These are phyloP conservation scores for Yamadazyma blattariae DNA, from an alignment of 1,139 yeast genomes.

Conservation along the genomic window DNA sequence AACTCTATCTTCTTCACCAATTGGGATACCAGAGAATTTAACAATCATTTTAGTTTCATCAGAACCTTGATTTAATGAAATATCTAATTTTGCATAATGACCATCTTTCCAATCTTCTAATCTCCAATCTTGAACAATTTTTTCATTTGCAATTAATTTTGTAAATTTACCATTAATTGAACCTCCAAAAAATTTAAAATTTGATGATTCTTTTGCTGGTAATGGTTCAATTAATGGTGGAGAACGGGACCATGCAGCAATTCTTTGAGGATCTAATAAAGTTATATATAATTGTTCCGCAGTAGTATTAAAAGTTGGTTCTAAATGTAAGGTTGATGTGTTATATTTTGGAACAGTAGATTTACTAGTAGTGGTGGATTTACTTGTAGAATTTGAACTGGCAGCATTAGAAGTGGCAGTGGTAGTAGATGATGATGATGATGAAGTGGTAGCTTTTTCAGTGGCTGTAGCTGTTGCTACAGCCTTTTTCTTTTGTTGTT, in stretches of 20 bases:
- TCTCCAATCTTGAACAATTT: conserved; percentile 80
- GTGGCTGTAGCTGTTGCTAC: neutral
- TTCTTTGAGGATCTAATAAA: conserved; percentile 69
- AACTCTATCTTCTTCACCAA: conserved; percentile 95
- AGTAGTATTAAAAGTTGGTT: conserved; percentile 80
- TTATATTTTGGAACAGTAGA: conserved; percentile 58
- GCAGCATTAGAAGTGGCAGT: conserved; percentile 13
- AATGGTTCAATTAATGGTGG: conserved; percentile 53
- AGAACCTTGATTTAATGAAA: conserved; percentile 69
- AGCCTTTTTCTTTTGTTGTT: conserved; percentile 8
- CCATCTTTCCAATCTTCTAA: conserved; percentile 84
- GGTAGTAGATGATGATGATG: conserved; percentile 3
- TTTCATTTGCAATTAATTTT: conserved; percentile 54
- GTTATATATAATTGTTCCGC: conserved; percentile 83
- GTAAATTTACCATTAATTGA: conserved; percentile 71
- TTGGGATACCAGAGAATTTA: conserved; percentile 84
- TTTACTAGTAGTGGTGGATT: conserved; percentile 14
- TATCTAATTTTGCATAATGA: conserved; percentile 67
- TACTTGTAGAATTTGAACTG: conserved; percentile 1
- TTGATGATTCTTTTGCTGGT: conserved; percentile 59
- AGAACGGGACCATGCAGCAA: conserved; percentile 88
- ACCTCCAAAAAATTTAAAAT: conserved; percentile 82
- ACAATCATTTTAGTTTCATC: conserved; percentile 83
- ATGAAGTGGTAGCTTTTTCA: conserved; percentile 6
- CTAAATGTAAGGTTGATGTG: conserved; percentile 75